phyloP scores from a whole-genome alignment of 495 filamentous ascomycete genomes.

The Pyronema omphalodes region DNA sequence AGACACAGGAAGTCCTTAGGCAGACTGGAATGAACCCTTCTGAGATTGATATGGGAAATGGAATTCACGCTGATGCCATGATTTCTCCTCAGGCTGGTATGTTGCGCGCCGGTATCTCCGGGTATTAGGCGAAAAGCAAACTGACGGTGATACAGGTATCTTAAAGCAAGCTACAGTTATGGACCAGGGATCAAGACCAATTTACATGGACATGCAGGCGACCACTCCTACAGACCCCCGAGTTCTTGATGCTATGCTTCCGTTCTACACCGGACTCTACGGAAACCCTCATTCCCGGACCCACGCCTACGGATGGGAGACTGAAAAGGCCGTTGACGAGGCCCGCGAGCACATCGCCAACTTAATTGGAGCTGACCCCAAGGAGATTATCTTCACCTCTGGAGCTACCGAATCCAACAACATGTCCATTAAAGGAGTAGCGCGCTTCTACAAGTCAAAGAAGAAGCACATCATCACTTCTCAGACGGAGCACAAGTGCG shows the following conservation, averaged over 20 bases:
- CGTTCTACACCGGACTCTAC: constrained; percentile 80
- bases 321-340: constrained; percentile 76
- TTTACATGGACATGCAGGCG: constrained; percentile 97
- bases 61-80: constrained; percentile 16
- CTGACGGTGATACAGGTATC: constrained; percentile 33
- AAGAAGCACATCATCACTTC: constrained; percentile 96
- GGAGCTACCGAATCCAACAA: constrained; percentile 98
- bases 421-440: constrained; percentile 97
- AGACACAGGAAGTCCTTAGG: constrained; percentile 13
- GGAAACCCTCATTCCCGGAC: constrained; percentile 96
- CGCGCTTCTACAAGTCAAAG: constrained; percentile 86
- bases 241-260: constrained; percentile 91
- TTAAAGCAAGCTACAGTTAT: constrained; percentile 83
- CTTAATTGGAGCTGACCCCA: constrained; percentile 82
- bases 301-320: constrained; percentile 98
- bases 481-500: constrained; percentile 98
- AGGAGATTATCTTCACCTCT: constrained; percentile 97
- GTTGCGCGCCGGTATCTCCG: background rate
- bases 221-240: constrained; percentile 92
- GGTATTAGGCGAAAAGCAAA: background rate
- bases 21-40: constrained; percentile 14
- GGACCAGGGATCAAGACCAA: constrained; percentile 84
- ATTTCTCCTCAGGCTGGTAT: constrained; percentile 21
- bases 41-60: constrained; percentile 7
- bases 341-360: constrained; percentile 67